These are phyloP conservation scores for Cladosporium cucumerinum DNA, from an alignment of 2,329 filamentous ascomycete species.

Conservation along the genomic window DNA sequence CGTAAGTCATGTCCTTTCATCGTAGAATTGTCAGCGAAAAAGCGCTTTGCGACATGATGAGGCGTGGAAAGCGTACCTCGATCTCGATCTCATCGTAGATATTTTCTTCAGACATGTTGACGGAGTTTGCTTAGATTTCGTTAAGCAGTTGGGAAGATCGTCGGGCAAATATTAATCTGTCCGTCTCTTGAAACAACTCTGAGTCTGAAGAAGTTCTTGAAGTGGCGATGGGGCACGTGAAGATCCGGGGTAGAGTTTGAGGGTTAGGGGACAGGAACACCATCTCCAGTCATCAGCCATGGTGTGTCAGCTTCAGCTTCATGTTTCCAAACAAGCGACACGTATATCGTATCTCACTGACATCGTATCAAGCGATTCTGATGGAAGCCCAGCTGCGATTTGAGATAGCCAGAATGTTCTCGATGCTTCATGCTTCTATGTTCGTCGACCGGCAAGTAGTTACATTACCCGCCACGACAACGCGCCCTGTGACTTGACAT, in stretches of 20 bases:
- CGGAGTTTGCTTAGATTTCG: background rate
- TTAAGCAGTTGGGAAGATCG: background rate
- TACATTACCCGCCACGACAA: background rate
- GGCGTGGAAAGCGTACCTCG: slow-evolving; percentile 50
- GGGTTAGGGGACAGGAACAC: background rate
- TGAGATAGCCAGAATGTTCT: background rate
- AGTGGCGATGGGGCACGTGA: slow-evolving; percentile 1
- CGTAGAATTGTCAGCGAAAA: background rate
- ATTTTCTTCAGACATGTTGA: slow-evolving; percentile 30
- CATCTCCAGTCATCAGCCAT: background rate
- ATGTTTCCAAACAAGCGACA: background rate
- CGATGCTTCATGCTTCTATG: background rate
- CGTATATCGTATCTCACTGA: background rate
- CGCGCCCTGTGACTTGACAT: slow-evolving; percentile 5
- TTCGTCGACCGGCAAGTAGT: background rate
- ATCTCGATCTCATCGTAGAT: slow-evolving; percentile 99
- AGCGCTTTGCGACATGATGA: background rate
- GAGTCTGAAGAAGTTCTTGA: slow-evolving; percentile 7
- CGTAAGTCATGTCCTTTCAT: slow-evolving; percentile 80
- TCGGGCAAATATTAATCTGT: background rate
- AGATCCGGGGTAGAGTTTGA: slow-evolving; percentile 5
- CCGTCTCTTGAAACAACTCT: background rate
- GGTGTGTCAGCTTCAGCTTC: background rate
- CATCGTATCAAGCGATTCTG: background rate
- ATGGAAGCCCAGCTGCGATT: background rate